Percentiles rank a stretch among this genome's conserved stretches.
These are phyloP conservation scores for Candolleomyces eurysporus DNA, from an alignment of 768 basidiomycete species.

Conservation along the genomic window DNA sequence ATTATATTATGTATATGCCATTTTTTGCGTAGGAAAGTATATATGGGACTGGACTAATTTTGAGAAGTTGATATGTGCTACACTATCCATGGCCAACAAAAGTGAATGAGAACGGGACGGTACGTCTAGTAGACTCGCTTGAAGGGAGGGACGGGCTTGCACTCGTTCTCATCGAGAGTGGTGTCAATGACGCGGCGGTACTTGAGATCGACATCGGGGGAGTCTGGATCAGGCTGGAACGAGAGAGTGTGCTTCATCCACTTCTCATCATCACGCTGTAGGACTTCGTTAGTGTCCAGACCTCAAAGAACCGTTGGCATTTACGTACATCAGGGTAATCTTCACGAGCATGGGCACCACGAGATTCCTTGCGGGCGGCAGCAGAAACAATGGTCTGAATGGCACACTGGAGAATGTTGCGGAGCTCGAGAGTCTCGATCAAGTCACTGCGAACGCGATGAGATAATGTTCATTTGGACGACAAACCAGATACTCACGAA, in stretches of 20 bases:
- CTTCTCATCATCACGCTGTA: slow-evolving; percentile 78
- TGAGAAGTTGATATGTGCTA: not conserved
- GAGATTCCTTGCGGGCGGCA: slow-evolving; percentile 93
- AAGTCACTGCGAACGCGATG: slow-evolving; percentile 63
- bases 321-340: slow-evolving; percentile 86
- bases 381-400: slow-evolving; percentile 93
- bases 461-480: not conserved
- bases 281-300: not conserved
- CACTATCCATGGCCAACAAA: not conserved
- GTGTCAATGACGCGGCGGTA: slow-evolving; percentile 84
- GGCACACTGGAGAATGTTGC: slow-evolving; percentile 93
- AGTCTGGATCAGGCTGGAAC: slow-evolving; percentile 77
- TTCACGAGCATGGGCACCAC: slow-evolving; percentile 98
- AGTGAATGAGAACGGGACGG: not conserved
- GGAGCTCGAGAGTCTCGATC: slow-evolving; percentile 94
- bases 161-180: slow-evolving; percentile 94
- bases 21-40: slow-evolving; percentile 13
- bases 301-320: not conserved
- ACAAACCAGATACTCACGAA: slow-evolving; percentile 56
- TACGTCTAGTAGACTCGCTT: slow-evolving; percentile 81
- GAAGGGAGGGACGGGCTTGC: slow-evolving; percentile 96
- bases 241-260: slow-evolving; percentile 98
- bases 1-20: slow-evolving; percentile 5
- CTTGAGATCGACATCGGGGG: slow-evolving; percentile 82
- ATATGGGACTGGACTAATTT: slow-evolving; percentile 3